Percentiles rank a stretch among this genome's conserved stretches.
These are phyloP conservation scores for Penicillium sp. DNA, from an alignment of 2,329 filamentous ascomycete genomes.

Conservation along the genomic window DNA sequence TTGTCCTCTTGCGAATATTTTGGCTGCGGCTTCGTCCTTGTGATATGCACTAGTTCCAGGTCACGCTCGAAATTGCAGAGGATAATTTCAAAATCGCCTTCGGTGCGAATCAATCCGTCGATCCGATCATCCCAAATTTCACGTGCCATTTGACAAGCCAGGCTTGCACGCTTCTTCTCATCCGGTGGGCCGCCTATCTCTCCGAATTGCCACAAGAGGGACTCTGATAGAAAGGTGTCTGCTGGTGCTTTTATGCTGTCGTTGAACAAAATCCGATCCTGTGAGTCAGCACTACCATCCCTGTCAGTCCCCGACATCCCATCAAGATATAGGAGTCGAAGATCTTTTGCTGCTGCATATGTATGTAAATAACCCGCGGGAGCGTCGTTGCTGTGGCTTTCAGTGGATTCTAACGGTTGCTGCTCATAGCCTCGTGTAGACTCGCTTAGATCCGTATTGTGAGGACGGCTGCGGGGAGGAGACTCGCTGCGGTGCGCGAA, in stretches of 20 bases:
- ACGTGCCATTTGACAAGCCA: slow-evolving; percentile 53
- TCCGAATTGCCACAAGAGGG: neutral
- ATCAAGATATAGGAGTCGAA: slow-evolving; percentile 65
- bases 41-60: slow-evolving; percentile 31
- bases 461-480: no score
- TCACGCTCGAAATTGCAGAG: slow-evolving; percentile 56
- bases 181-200: slow-evolving; percentile 25
- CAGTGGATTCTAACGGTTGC: no score
- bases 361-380: slow-evolving; percentile 58
- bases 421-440: no score
- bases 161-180: slow-evolving; percentile 51
- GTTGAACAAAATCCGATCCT: slow-evolving; percentile 57
- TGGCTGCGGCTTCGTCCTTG: slow-evolving; percentile 13
- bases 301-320: slow-evolving; percentile 65
- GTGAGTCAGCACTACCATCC: slow-evolving; percentile 55
- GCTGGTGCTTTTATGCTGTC: slow-evolving; percentile 7
- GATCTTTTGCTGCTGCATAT: slow-evolving; percentile 54
- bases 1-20: neutral
- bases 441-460: no score
- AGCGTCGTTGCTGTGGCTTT: no score
- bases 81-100: slow-evolving; percentile 66
- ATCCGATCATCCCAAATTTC: slow-evolving; percentile 48
- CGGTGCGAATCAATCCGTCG: slow-evolving; percentile 62
- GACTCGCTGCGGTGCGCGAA: slow-evolving; percentile 48
- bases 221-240: neutral